phyloP scores from a whole-genome alignment of 768 basidiomycete species.

The Rhodosporidiobolus sp. region DNA sequence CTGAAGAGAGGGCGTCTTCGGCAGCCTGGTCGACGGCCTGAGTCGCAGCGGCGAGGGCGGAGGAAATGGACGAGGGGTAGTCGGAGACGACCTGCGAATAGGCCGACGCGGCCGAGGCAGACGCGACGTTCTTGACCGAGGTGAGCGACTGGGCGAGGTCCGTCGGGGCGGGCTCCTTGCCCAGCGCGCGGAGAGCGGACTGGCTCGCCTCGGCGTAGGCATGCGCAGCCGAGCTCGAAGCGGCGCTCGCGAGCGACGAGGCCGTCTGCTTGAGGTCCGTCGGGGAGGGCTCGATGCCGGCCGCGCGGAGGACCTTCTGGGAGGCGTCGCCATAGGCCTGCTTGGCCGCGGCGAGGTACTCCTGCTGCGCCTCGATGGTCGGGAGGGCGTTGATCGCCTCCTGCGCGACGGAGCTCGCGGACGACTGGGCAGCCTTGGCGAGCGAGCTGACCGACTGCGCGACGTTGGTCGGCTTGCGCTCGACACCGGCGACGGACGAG shows the following conservation, averaged over 20 bases:
- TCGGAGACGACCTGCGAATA: slow-evolving; percentile 18
- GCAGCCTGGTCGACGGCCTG: slow-evolving; percentile 4
- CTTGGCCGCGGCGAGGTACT: not conserved
- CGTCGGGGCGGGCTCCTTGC: slow-evolving; percentile 28
- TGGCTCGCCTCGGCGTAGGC: slow-evolving; percentile 27
- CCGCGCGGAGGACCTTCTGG: slow-evolving; percentile 5
- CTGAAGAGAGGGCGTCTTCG: not conserved
- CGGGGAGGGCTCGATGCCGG: slow-evolving; percentile 9
- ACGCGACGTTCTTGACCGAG: slow-evolving; percentile 12
- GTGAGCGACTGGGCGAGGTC: slow-evolving; percentile 21
- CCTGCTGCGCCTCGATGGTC: slow-evolving; percentile 19
- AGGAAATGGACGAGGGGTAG: slow-evolving; percentile 9
- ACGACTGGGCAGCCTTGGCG: slow-evolving; percentile 19
- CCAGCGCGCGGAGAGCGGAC: slow-evolving; percentile 8
- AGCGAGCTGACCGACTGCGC: slow-evolving; percentile 20
- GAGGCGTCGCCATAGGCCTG: not conserved
- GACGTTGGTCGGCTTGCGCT: slow-evolving; percentile 23
- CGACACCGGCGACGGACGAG: slow-evolving; percentile 24
- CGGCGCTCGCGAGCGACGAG: slow-evolving; percentile 14
- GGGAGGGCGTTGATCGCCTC: slow-evolving; percentile 21
- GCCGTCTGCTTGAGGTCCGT: slow-evolving; percentile 23
- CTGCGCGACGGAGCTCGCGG: slow-evolving; percentile 16
- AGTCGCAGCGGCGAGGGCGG: slow-evolving; percentile 9
- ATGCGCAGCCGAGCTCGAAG: slow-evolving; percentile 1
- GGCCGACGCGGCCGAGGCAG: slow-evolving; percentile 5